phyloP scores from a whole-genome alignment of 345 rosid genomes.

The Jatropha curcas region DNA sequence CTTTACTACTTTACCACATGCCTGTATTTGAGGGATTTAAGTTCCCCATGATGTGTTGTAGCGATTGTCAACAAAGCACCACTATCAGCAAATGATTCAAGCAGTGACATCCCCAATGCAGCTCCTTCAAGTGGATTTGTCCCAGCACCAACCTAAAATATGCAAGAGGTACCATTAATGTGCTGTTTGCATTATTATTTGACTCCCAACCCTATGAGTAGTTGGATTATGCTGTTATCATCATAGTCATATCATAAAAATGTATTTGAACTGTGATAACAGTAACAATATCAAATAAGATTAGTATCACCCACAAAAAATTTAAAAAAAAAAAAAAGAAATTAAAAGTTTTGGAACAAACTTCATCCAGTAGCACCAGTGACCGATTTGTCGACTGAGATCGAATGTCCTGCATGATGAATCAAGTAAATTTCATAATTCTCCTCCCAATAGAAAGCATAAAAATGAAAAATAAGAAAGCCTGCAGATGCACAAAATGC shows the following conservation, averaged over 20 bases:
- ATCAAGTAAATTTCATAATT: background rate
- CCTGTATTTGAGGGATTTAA: conserved; percentile 93
- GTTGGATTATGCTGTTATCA: background rate
- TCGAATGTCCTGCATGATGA: conserved; percentile 65
- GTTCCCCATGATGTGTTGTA: conserved; percentile 92
- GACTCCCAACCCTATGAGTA: background rate
- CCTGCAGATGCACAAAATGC: background rate
- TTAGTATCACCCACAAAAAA: too few species aligned
- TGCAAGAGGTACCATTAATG: conserved; percentile 10
- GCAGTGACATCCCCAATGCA: conserved; percentile 87
- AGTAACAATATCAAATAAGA: background rate
- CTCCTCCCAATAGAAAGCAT: background rate
- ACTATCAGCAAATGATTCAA: conserved; percentile 75
- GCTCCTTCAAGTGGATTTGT: conserved; percentile 99
- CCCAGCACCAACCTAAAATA: conserved; percentile 83
- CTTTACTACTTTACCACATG: conserved; percentile 22
- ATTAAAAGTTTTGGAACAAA: conserved; percentile 32
- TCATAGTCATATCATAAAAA: background rate
- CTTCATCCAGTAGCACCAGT: conserved; percentile 90
- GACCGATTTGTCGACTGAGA: conserved; percentile 73
- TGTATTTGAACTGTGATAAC: background rate
- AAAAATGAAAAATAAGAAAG: conserved; percentile 5
- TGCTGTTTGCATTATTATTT: background rate
- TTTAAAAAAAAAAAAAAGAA: background rate
- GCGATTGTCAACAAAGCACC: conserved; percentile 85